Evolutionary conservation across 441 rosid species (phyloP).

Genomic region (Populus hybrid): DNA sequence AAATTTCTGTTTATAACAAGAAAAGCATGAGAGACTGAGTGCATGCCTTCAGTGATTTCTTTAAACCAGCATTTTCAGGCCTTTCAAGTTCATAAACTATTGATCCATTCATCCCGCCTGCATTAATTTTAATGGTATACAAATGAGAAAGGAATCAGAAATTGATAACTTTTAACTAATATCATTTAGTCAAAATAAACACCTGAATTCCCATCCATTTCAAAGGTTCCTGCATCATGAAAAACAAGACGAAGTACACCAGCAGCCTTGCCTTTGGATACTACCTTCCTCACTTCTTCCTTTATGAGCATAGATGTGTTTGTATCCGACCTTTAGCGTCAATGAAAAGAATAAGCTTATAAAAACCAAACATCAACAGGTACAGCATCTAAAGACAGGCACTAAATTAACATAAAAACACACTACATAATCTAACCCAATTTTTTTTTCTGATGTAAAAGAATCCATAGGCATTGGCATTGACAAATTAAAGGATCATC

Average conservation of each 20-base stretch:
- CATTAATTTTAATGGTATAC: neutral
- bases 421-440: neutral
- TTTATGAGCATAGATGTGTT: slow-evolving; percentile 30
- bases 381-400: neutral
- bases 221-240: slow-evolving; percentile 96
- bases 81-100: slow-evolving; percentile 80
- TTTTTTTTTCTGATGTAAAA: no score
- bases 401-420: neutral
- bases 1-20: neutral
- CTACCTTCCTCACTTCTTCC: slow-evolving; percentile 62
- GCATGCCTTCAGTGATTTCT: slow-evolving; percentile 71
- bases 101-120: slow-evolving; percentile 96
- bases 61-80: slow-evolving; percentile 86
- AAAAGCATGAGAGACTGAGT: slow-evolving; percentile 2
- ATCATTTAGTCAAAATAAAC: neutral
- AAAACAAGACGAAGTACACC: slow-evolving; percentile 95
- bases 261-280: slow-evolving; percentile 83
- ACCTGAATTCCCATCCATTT: slow-evolving; percentile 56
- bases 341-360: neutral
- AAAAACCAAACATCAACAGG: neutral
- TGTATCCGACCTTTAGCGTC: slow-evolving; percentile 26
- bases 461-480: neutral
- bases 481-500: neutral
- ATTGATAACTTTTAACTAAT: neutral
- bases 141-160: neutral